Percentiles rank a stretch among this genome's conserved stretches.
Evolutionary conservation across 2,329 filamentous ascomycete species (phyloP).

Genomic region (Pseudogymnoascus sp.): DNA sequence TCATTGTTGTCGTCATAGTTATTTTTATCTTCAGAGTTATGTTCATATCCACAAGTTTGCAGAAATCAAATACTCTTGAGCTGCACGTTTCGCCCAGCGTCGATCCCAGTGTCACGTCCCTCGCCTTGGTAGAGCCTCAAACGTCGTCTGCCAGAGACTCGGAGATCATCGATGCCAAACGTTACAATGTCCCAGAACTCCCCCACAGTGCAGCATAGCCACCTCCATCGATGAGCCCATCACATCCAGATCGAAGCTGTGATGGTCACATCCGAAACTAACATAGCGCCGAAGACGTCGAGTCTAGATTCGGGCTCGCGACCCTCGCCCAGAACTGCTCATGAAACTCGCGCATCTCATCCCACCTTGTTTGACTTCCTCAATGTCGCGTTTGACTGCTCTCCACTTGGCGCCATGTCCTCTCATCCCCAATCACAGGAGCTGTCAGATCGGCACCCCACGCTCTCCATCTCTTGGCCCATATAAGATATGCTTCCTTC

Average conservation of each 20-base stretch:
- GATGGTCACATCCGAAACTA: background rate
- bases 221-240: background rate
- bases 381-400: background rate
- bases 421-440: background rate
- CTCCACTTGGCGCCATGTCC: background rate
- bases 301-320: background rate
- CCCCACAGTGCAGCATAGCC: background rate
- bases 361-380: background rate
- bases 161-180: constrained; percentile 4
- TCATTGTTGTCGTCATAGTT: background rate
- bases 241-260: background rate
- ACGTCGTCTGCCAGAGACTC: background rate
- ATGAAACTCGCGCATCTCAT: background rate
- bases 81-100: background rate
- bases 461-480: background rate
- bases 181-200: background rate
- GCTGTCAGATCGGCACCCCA: background rate
- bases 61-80: background rate
- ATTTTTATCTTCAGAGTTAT: background rate
- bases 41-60: background rate
- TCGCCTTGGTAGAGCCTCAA: constrained; percentile 8
- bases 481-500: background rate
- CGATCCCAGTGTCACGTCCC: constrained; percentile 2
- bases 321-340: background rate
- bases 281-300: background rate